Percentiles rank a stretch among this genome's conserved stretches.
Evolutionary conservation across 2,329 filamentous ascomycete genomes (phyloP).

Genomic region (Aureobasidium sp.): DNA sequence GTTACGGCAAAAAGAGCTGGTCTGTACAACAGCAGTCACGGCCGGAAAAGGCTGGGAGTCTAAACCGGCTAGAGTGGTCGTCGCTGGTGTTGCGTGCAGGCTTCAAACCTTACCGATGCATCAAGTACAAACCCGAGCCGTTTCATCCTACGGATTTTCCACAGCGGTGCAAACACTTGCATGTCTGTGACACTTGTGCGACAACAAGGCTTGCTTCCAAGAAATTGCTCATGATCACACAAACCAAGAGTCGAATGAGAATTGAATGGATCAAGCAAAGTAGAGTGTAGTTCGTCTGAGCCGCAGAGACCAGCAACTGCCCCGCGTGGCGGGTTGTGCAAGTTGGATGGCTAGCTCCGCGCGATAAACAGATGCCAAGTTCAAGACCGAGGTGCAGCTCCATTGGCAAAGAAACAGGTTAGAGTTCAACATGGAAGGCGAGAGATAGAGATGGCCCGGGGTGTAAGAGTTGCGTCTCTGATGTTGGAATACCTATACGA

Average conservation of each 20-base stretch:
- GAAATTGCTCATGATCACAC: neutral
- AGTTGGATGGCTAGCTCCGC: conserved; percentile 1
- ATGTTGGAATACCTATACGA: neutral
- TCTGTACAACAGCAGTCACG: neutral
- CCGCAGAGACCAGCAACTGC: conserved; percentile 13
- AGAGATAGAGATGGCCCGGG: neutral
- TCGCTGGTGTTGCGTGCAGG: neutral
- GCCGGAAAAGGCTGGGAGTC: conserved; percentile 1
- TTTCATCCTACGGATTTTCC: conserved; percentile 5
- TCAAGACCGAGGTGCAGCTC: conserved; percentile 7
- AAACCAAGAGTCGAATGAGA: neutral
- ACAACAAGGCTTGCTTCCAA: neutral
- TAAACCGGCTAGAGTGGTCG: conserved; percentile 1
- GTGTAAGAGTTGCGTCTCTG: neutral
- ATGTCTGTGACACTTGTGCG: neutral
- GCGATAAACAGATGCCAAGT: conserved; percentile 8
- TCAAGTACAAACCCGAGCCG: conserved; percentile 1
- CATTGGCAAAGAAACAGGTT: conserved; percentile 7
- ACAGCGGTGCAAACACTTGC: neutral
- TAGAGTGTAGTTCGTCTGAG: neutral
- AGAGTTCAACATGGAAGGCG: conserved; percentile 10
- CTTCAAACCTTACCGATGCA: conserved; percentile 12
- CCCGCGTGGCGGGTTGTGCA: neutral
- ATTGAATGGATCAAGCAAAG: conserved; percentile 7
- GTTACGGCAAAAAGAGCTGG: neutral